Percentiles rank a stretch among this genome's conserved stretches.
phyloP scores from a whole-genome alignment of 139 green algal species.

The Chlorella ohadii region DNA sequence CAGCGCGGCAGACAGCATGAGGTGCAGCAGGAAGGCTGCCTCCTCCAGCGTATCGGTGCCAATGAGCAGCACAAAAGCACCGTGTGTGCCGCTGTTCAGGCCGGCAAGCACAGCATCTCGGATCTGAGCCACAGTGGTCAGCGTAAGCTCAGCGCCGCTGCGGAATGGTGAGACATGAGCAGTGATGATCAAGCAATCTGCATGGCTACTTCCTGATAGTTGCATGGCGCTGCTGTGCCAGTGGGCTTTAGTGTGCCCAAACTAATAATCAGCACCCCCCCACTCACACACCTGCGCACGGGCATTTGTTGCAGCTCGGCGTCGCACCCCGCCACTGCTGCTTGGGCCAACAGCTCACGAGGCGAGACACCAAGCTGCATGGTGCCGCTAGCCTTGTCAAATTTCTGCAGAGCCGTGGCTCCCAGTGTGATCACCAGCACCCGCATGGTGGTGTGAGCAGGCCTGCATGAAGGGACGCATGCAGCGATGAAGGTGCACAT shows the following conservation, averaged over 20 bases:
- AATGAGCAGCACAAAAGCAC: constrained; percentile 20
- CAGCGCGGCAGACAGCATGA: constrained; percentile 35
- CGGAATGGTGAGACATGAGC: not conserved
- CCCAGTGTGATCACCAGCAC: constrained; percentile 12
- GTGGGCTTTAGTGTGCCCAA: no score
- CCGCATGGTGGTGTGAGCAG: no score
- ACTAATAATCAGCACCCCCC: no score
- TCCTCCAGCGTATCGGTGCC: constrained; percentile 54
- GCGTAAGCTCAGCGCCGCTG: constrained; percentile 2
- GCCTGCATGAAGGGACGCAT: no score
- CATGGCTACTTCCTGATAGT: no score
- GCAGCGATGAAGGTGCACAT: no score
- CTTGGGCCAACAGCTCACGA: not conserved
- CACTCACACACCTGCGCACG: no score
- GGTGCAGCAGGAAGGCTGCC: constrained; percentile 40
- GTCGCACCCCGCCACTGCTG: not conserved
- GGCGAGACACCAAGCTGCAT: constrained; percentile 4
- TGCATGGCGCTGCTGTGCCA: no score
- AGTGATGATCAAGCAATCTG: not conserved
- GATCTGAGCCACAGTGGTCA: not conserved
- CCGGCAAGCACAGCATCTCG: not conserved
- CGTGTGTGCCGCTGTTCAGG: not conserved
- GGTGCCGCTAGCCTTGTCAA: not conserved
- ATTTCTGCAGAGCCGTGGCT: constrained; percentile 14
- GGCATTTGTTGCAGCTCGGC: not conserved